Base-by-base conservation (phyloP, 2,329 filamentous ascomycete species). In the Nemania sp. region DNA sequence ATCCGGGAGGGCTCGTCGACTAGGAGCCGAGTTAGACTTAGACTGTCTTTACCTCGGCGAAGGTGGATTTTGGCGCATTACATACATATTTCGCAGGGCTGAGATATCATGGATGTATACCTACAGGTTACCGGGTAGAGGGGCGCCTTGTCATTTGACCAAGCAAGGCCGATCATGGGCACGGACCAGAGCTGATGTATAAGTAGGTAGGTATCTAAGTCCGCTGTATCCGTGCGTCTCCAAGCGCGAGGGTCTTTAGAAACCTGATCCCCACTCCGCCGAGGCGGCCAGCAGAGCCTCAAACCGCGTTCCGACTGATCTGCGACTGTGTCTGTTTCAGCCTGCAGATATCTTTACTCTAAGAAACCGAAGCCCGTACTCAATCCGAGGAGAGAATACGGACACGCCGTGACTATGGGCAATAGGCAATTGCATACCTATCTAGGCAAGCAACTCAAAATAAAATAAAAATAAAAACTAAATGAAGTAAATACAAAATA, bases 291-390 rank as follows among this genome's bases (percentile, higher is more conserved):
- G 64, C 64, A 76, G 73, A 75, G 72, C 74, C 74, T 78, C 74
- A 79, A 78, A 79, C 77, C 66, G 66, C 62, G 70, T 75, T 74
- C 76, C 70, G 73, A 75, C 73, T 56, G 73, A 73, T 68, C 73
- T 77, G 76, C 73, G 74, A 77, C 77, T 71, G 70, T 55, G 63
- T 60, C 67, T 63, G 77, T 79, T 78, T 79, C 77, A 78, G 67
- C 56, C 53, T 24, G 41, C 43, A 18, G 4, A 60, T 47, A 49
- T 38, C 24, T 27, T 51, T 38, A 57, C 32, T 27, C 51, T 51
- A n/a, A 24, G 41, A 11, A 32, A 20, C 26, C 7, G 22, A 51
- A 56, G 29, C 45, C 41, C 54, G 57, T 45, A 66, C 49, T 49
- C 26, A 62, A 47, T 38, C 26, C 10, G 57, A 51, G 22, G 22